Evolutionary conservation across 177 flowering plant genomes (phyloP).

Genomic region (Vitis hybrid): DNA sequence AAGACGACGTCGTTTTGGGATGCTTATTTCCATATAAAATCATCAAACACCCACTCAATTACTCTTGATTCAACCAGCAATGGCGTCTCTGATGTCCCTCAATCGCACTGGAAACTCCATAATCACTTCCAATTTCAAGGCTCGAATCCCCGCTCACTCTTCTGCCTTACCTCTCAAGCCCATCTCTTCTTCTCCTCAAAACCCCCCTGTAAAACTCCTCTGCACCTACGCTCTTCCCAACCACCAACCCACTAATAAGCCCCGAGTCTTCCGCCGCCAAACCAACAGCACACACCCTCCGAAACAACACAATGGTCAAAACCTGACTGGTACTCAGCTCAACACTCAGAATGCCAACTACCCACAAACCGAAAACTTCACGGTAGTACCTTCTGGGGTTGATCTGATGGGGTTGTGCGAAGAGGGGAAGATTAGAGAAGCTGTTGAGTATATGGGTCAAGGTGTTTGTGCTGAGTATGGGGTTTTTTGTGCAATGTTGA

Average conservation of each 20-base stretch:
- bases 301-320: not conserved
- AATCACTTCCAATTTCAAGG: conserved; percentile 8
- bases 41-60: no score
- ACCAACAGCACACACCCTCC: not conserved
- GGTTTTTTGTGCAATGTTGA: conserved; percentile 23
- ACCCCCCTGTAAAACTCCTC: conserved; percentile 1
- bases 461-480: conserved; percentile 20
- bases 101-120: conserved; percentile 16
- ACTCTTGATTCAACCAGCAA: not conserved
- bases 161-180: not conserved
- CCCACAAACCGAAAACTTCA: not conserved
- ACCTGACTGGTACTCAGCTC: not conserved
- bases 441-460: conserved; percentile 22
- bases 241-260: not conserved
- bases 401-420: conserved; percentile 33
- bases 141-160: not conserved
- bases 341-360: not conserved
- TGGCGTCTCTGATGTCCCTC: conserved; percentile 21
- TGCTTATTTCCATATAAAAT: no score
- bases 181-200: not conserved
- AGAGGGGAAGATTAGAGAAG: conserved; percentile 35
- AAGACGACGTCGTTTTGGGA: no score
- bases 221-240: conserved; percentile 11
- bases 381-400: not conserved
- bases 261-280: conserved; percentile 17